Base-by-base conservation (phyloP, 306 rosid genomes). In the Myrica gale region DNA sequence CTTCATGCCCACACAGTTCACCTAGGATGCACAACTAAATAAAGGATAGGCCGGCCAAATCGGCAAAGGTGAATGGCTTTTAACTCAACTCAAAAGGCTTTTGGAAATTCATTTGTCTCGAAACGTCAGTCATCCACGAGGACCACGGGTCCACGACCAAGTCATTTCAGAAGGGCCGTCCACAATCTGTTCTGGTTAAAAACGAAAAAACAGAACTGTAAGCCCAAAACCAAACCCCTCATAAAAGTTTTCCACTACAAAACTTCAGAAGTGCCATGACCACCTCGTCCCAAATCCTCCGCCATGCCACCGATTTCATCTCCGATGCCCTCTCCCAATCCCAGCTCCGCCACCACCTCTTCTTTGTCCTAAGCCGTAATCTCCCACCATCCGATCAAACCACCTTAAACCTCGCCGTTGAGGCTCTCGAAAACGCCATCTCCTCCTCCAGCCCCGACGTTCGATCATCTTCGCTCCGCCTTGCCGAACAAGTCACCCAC, bases 401-500 rank as follows among this genome's bases (percentile, higher is more conserved):
- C 80, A 74, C 84, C n/a, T 71, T 83, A 37, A 86, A 72, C 53
- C 91, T 93, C 50, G 96, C 92, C 0, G 81, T 74, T 0, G 85
- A 91, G 26, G 80, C 92, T 39, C 80, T 89, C 0, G 93, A 93
- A 80, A 89, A 72, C 26, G 93, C 92, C 5, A 72, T 88, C 46
- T 69, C 89, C 55, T 23, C 77, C 77, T 39, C 87, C 71, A 80
- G 74, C 83, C 15, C 88, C 39, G n/a, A 89, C 71, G 45, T 78
- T 15, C 67, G 78, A 3, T 50, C 87, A 58, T 88, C 93, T 32
- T 93, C 90, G 5, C 87, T 91, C 74, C 77, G 78, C 76, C 87
- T 84, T 11, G 83, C 91, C 5, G 91, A 93, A 81, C 90, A 87
- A 39, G 91, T 89, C 74, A 89, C 91, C 71, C 90, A 84, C 61